Evolutionary conservation across 106 monocot genomes (phyloP), one percentile per base, ranked within the genome.

Genomic region (Posidonia australis): DNA sequence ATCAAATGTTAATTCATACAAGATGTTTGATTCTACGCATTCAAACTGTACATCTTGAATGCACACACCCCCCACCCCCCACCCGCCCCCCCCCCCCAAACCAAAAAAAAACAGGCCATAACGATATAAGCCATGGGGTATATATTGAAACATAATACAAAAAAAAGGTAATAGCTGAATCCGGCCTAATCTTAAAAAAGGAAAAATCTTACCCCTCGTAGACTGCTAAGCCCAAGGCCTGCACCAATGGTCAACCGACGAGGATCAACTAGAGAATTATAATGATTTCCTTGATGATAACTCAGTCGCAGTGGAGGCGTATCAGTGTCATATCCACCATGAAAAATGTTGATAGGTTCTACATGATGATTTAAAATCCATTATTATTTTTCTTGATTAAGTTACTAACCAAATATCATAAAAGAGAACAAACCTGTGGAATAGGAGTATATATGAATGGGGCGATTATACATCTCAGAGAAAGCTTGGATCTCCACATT

Each of bases 291-390:
- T 62, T 83, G 91, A 65, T 99, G 98, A 73, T 83, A 99, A 58
- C 88, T 91, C 68, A 99, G 71, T 74, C 91, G 72, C 46, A 99
- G 83, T 20, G 98, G 98, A 64, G 98, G 98, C 53, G 77, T 88
- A 67, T 99, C 98, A 29, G 98, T 99, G 28, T 55, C 45, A 67
- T 99, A 99, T 70, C 73, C 78, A 76, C 98, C 91, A 76, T 99
- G 98, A 70, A 99, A 99, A 58, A 92, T 99, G 72, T 99, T 99
- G 64, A 99, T 91, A 63, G 98, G 98, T 55, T 99, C 98, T 99
- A 84, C 71, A 80, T 44, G 23, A 62, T 28, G 31, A 26, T 55
- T n/a, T 62, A 62, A n/a, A 10, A 44, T 16, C 3, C 18, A 5
- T 29, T 31, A 62, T 43, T 3, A 62, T 31, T 62, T 43, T 2